Base-by-base conservation (phyloP, 768 basidiomycete genomes). In the Lentinus brumalis region DNA sequence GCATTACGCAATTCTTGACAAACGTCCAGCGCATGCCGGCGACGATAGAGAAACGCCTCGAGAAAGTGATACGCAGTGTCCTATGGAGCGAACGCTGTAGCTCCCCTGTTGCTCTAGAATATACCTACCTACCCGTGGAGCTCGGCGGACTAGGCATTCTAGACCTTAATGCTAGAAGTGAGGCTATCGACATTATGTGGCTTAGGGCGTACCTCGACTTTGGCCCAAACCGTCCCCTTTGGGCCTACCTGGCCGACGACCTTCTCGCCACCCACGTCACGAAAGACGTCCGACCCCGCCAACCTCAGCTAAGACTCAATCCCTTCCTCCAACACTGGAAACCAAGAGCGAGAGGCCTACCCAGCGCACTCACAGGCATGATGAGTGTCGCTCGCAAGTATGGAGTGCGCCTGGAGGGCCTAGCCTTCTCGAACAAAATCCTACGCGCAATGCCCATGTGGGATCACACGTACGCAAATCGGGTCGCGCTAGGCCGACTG, bases 1-100 rank as follows among this genome's bases (percentile, higher is more conserved):
- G 54, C 1, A 57, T 59, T 53, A 69, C 71, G 4, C 74, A 73
- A 59, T 73, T 67, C 32, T 35, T 64, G 7, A 56, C 71, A 0
- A 57, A 61, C 9, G 71, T 67, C 4, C 68, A 72, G 41, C 54
- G 67, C 2, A 72, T 72, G 71, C 71, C 69, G 2, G 30, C 0
- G 2, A 7, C 11, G 1, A 50, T 62, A 3, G 1, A 16, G 4
- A 52, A 44, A 3, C 1, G 45, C 0, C 32, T 62, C 4, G 31
- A 15, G 2, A 56, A 45, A 12, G n/a, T 56, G 1, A n/a, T 59
- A 0, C 7, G 46, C 0, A 32, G 29, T 16, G 62, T 59, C 38
- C 8, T 66, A 0, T 66, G 64, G 64, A 40, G 54, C 9, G 40
- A 56, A 2, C 16, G 35, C 4, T 18, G 51, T 5, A 32, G 10